Evolutionary conservation across 768 basidiomycete species (phyloP), one percentile per base, ranked within the genome.

Genomic region (Phylloporus sp.): DNA sequence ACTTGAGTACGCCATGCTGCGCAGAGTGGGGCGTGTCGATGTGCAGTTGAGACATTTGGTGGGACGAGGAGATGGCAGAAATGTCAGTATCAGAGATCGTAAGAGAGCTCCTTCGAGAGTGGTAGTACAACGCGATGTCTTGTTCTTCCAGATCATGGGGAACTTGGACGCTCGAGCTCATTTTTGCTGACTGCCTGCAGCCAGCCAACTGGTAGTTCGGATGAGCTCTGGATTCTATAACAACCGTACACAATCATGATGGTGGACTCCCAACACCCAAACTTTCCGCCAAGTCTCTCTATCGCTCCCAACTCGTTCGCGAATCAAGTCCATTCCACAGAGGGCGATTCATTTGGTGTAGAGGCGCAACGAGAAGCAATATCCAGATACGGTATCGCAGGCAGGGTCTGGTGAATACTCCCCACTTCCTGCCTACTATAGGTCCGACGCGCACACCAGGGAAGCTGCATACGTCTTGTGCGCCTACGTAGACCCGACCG

Each of bases 301-400:
- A 77, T 76, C 52, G 51, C 53, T 9, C 73, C 74, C 5, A 64
- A 57, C 6, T 9, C 3, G 6, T 20, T 18, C 15, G 22, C 15
- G 3, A 24, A 32, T 0, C 49, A 39, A 14, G 8, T 1, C 37
- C n/a, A n/a, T n/a, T n/a, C n/a, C n/a, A n/a, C n/a, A n/a, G n/a
- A n/a, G n/a, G n/a, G n/a, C n/a, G n/a, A 47, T 31, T 36, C 41
- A 0, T 71, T 75, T 28, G 61, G 66, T 22, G 48, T 52, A 18
- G 55, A 53, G 38, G 68, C 66, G 36, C 86, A 86, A 62, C 68
- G 69, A 46, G 63, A 71, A 14, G 79, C 84, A 6, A 92, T 92
- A 44, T 65, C 71, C 14, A 70, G 69, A 54, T 90, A 85, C 60
- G 89, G 90, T 5, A 92, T 93, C 46, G 90, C 89, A 8, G 87